Evolutionary conservation across 2,329 filamentous ascomycete genomes (phyloP), one percentile per base, ranked within the genome.

Genomic region (Talaromyces piceae): DNA sequence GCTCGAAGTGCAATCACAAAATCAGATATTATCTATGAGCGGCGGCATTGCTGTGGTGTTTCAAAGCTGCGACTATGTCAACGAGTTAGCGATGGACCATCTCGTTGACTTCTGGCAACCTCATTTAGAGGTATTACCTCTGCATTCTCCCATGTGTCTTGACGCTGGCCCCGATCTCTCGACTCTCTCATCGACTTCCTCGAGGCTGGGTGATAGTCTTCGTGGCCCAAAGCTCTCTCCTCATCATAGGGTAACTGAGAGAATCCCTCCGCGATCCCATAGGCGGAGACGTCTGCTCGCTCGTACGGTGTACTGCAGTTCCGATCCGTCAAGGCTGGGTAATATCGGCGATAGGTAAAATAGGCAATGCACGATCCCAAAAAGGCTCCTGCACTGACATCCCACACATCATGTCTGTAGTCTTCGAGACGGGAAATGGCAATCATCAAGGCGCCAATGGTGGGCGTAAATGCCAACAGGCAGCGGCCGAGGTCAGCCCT

Each of bases 391-490:
- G 69, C 69, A 3, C 76, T 77, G 4, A 84, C 80, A 63, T 84
- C 81, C 52, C 77, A 82, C 2, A 83, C 77, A 63, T 84, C 81
- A 55, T 84, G 81, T 23, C 81, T 69, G 60, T 84, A 84, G 58
- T 84, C 81, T 53, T 81, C 80, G 30, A 81, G 68, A n/a, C 81
- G 71, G 4, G 77, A 81, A 37, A 82, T 78, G 0, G 81, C 81
- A 51, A 84, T 80, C 63, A 84, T 61, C 2, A 77, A 67, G 3
- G 81, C 81, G 39, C 75, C 78, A 1, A 83, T 59, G 8, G 83
- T 60, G 9, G 81, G 81, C 3, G 73, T 65, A 1, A 83, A 64
- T 3, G 78, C 76, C 7, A 83, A 56, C 6, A 84, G 62, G 25
- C 78, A 77, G 20, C 75, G 70, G 2, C 74, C 72, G 13, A 84